Base-by-base conservation (phyloP, 176 grass and related monocot species). In the Oryza coarctata region DNA sequence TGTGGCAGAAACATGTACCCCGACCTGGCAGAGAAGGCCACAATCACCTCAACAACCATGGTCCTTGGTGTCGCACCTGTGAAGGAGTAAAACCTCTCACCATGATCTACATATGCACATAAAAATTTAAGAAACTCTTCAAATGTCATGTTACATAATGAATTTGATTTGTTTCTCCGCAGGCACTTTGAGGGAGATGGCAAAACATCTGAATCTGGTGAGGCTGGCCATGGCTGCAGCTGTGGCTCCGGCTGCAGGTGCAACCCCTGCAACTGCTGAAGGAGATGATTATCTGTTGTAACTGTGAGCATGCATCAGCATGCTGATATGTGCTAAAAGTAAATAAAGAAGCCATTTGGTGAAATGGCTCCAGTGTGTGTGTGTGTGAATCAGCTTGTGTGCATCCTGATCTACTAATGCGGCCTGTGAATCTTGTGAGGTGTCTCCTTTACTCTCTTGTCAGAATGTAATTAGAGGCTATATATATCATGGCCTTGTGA, bases 51-150 rank as follows among this genome's bases (percentile, higher is more conserved):
- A 27, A 30, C 29, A 39, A 63, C 58, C 35, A 17, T 79, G 30
- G 43, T 87, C 65, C 71, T 82, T 20, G 85, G 78, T 5, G 79
- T 82, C n/a, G 15, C 78, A 31, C 29, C 72, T 52, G 50, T 3
- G n/a, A 82, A 87, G 65, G 71, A 29, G 85, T 87, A 70, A 15
- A 2, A 7, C 4, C 52, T 77, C 43, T 29, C 26, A 44, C 13
- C 36, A 44, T 22, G 32, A 77, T 13, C 26, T 1, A 11, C 32
- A 35, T 35, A 20, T 35, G 7, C 31, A 9, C 1, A 35, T 4
- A 45, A 33, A 13, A 10, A 34, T 68, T 68, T n/a, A 8, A 2
- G 8, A n/a, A 65, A 67, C 5, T 68, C 65, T 68, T 65, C 12
- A 36, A 26, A 72, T 39, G 5, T 52, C 49, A 52, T 52, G 50